phyloP scores from a whole-genome alignment of 2,329 filamentous ascomycete species.

The Dendrostoma leiphaemia region DNA sequence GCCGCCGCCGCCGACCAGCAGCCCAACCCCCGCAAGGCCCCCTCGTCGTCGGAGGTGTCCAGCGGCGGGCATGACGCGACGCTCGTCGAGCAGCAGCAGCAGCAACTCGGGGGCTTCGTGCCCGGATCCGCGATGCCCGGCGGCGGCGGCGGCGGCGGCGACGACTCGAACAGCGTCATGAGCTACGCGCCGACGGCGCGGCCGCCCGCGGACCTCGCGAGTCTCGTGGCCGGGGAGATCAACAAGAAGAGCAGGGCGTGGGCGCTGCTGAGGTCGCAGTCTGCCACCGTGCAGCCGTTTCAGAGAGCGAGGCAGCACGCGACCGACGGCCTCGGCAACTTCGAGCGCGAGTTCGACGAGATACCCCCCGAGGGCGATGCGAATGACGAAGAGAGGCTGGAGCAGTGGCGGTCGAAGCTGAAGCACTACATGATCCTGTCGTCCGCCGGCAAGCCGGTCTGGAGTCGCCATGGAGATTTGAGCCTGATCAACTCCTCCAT shows the following conservation, averaged over 20 bases:
- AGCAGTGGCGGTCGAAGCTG: slow-evolving; percentile 83
- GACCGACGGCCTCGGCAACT: slow-evolving; percentile 58
- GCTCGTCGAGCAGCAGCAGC: slow-evolving; percentile 27
- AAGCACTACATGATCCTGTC: slow-evolving; percentile 98
- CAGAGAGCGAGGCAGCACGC: slow-evolving; percentile 33
- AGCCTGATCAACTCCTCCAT: slow-evolving; percentile 90
- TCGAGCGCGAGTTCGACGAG: slow-evolving; percentile 75
- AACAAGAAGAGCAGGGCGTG: slow-evolving; percentile 67
- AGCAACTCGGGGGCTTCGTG: slow-evolving; percentile 17
- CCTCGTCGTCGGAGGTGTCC: slow-evolving; percentile 33
- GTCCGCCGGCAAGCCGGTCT: slow-evolving; percentile 94
- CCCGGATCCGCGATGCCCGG: slow-evolving; percentile 15
- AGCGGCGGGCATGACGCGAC: slow-evolving; percentile 40
- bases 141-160: slow-evolving; percentile 47
- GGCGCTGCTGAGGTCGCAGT: slow-evolving; percentile 63
- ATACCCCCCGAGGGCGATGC: slow-evolving; percentile 55
- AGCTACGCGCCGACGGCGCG: slow-evolving; percentile 65
- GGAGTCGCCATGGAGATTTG: slow-evolving; percentile 90
- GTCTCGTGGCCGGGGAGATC: slow-evolving; percentile 72
- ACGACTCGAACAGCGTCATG: slow-evolving; percentile 64
- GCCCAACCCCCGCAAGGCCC: too few species aligned
- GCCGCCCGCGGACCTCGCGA: slow-evolving; percentile 71
- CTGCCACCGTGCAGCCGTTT: slow-evolving; percentile 59
- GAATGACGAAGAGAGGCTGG: slow-evolving; percentile 59
- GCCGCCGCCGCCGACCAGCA: slow-evolving; percentile 31